Evolutionary conservation across 163 green algal genomes (phyloP).

Genomic region (Smithsoniella earleae): DNA sequence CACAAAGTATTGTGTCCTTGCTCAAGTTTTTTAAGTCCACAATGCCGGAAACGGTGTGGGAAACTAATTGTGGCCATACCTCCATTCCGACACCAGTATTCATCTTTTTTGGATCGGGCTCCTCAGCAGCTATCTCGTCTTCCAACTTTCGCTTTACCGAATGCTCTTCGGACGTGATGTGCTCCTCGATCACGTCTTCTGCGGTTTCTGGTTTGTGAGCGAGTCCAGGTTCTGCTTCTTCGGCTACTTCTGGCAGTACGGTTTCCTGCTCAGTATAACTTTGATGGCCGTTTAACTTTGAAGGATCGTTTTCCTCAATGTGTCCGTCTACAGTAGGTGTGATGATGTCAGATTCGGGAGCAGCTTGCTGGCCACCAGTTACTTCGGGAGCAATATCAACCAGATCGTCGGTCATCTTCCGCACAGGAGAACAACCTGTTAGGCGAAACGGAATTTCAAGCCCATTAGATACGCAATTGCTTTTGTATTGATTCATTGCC

Average conservation of each 20-base stretch:
- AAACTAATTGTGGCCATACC: no score
- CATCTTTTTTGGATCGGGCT: conserved; percentile 35
- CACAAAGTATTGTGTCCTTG: no score
- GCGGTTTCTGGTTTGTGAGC: background rate
- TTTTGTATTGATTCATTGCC: no score
- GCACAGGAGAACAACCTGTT: conserved; percentile 17
- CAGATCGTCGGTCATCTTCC: conserved; percentile 22
- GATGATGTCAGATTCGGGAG: conserved; percentile 14
- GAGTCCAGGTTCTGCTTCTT: conserved; percentile 1
- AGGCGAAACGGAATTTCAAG: no score
- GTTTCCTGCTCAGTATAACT: background rate
- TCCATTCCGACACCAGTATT: conserved; percentile 24
- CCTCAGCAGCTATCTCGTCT: conserved; percentile 19
- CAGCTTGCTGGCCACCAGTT: conserved; percentile 26
- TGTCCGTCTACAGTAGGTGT: no score
- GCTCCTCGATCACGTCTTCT: background rate
- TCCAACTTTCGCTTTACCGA: conserved; percentile 36
- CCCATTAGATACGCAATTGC: no score
- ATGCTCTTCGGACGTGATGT: background rate
- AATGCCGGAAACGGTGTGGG: no score
- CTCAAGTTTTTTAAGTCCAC: no score
- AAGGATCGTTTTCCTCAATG: no score
- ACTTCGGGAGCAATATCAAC: conserved; percentile 11
- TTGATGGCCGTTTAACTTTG: no score
- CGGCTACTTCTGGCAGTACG: background rate